Conservation (phyloP, 139 green algal species). For the Chlorella sp. region DNA sequence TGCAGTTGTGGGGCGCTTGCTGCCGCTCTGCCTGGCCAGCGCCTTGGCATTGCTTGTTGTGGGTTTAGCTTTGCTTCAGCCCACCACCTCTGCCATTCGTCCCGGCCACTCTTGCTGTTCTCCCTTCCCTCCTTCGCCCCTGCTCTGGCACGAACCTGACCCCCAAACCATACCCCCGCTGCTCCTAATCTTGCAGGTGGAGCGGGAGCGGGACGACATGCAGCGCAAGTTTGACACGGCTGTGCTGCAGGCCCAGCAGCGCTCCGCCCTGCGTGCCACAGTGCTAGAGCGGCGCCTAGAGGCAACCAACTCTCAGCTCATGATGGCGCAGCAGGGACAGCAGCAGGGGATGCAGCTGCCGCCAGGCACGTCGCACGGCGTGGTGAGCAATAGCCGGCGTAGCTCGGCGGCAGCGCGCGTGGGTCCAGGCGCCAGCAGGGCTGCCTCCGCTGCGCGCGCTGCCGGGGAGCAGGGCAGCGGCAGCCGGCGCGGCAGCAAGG, state of each 20-base stretch:
- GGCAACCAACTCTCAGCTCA: conserved; percentile 64
- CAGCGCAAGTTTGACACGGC: conserved; percentile 79
- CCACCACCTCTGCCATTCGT: background rate
- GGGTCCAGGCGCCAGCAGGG: background rate
- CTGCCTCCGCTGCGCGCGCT: background rate
- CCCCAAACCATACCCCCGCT: background rate
- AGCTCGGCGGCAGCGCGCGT: background rate
- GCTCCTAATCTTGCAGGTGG: conserved; percentile 44
- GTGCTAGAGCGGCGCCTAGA: conserved; percentile 77
- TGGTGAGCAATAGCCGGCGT: background rate
- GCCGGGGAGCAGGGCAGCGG: background rate
- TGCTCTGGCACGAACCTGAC: background rate
- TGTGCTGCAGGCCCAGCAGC: conserved; percentile 86
- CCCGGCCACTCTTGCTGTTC: background rate
- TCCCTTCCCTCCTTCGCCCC: background rate
- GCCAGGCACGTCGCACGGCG: no score
- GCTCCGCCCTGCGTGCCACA: conserved; percentile 57
- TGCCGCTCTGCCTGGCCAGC: background rate
- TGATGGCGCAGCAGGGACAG: conserved; percentile 77
- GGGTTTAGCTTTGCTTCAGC: background rate
- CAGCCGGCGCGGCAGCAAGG: conserved; percentile 3
- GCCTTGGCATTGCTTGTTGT: background rate
- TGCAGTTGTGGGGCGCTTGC: background rate
- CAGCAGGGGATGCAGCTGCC: background rate
- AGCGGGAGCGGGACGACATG: conserved; percentile 80